These are phyloP conservation scores for Volvox africanus DNA, from an alignment of 139 green algal species.

Conservation along the genomic window DNA sequence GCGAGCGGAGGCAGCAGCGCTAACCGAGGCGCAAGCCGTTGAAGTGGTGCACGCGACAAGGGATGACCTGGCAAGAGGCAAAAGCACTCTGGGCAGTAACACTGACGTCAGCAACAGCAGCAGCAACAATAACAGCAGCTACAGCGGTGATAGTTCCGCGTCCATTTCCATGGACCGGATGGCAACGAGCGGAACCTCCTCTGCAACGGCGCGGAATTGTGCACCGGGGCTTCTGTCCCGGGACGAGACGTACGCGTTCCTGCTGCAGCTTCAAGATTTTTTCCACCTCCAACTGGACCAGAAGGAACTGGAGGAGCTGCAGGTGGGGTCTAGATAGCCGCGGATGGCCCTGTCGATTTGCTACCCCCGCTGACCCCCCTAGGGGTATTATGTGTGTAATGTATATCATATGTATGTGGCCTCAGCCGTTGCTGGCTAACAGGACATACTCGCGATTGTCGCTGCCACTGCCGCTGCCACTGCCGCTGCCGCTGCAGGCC, in stretches of 20 bases:
- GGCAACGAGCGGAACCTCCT: background rate
- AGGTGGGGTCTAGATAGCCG: background rate
- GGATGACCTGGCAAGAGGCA: background rate
- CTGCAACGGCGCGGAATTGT: no score
- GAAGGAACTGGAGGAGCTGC: slow-evolving; percentile 27
- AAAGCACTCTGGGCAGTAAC: background rate
- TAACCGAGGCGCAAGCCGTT: background rate
- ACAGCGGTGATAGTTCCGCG: background rate
- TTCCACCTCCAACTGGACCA: slow-evolving; percentile 11
- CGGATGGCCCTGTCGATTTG: no score
- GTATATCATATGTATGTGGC: no score
- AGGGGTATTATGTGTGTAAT: no score
- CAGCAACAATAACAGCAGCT: background rate
- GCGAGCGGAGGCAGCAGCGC: slow-evolving; percentile 6
- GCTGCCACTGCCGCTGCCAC: background rate
- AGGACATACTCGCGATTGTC: no score
- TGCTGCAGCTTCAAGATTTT: slow-evolving; percentile 49
- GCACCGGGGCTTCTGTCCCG: slow-evolving; percentile 4
- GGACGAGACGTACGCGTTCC: slow-evolving; percentile 46
- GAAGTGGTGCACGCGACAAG: background rate
- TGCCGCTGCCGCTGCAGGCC: background rate
- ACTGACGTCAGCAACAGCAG: background rate
- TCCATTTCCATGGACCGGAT: background rate
- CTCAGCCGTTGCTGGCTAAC: no score
- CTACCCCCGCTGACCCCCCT: no score